Conservation (phyloP, 345 rosid species). For the Lepidium aucheri region DNA sequence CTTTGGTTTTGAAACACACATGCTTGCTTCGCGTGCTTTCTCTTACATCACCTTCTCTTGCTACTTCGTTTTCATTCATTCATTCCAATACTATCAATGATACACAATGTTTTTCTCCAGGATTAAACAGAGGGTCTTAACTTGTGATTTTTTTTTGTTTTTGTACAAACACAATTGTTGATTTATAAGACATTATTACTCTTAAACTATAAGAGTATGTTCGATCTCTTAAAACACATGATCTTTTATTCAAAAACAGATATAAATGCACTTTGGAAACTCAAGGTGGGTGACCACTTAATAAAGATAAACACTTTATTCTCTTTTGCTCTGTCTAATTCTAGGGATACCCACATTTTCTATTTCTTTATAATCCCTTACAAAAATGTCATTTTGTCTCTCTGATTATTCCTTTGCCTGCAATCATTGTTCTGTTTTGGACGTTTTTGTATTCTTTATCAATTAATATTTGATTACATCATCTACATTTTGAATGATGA, state of each 20-base stretch:
- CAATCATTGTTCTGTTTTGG: constrained; percentile 31
- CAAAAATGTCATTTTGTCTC: constrained; percentile 10
- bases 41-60: constrained; percentile 35
- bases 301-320: constrained; percentile 43
- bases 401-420: constrained; percentile 24
- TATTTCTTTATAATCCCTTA: constrained; percentile 5
- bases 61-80: not conserved
- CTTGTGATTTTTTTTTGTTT: not conserved
- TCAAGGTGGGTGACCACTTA: constrained; percentile 30
- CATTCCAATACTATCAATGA: not conserved
- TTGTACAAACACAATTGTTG: not conserved
- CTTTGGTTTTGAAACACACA: constrained; percentile 19
- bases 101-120: not conserved
- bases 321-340: constrained; percentile 36
- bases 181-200: not conserved
- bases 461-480: not conserved
- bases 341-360: constrained; percentile 22
- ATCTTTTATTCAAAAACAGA: not conserved
- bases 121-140: not conserved
- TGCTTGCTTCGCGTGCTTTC: constrained; percentile 46
- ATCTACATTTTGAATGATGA: constrained; percentile 14
- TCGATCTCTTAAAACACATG: not conserved
- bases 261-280: constrained; percentile 2
- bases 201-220: not conserved
- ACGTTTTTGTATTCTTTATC: constrained; percentile 15